phyloP scores from a whole-genome alignment of 768 basidiomycete genomes.

The Thelephora ganbajun region DNA sequence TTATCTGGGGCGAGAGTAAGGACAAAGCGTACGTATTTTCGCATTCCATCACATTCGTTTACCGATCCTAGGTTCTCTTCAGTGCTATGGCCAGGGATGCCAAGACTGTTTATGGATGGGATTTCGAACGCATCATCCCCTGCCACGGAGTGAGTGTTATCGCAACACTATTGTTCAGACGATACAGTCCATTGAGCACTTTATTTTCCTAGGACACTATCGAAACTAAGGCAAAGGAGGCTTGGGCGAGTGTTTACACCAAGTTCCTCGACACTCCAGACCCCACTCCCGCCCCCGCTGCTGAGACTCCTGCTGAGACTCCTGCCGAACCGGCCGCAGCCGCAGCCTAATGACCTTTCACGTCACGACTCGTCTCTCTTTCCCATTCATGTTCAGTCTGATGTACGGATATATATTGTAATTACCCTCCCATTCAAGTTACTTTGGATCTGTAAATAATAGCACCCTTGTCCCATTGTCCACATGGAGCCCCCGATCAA shows the following conservation, averaged over 20 bases:
- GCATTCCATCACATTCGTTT: not conserved
- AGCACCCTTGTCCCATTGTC: too few relatives aligned
- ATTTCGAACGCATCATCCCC: constrained; percentile 52
- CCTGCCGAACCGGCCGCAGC: too few relatives aligned
- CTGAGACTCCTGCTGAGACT: too few relatives aligned
- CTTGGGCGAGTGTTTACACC: constrained; percentile 21
- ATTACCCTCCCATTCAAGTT: too few relatives aligned
- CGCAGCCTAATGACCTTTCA: constrained; percentile 2
- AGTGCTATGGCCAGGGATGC: constrained; percentile 41
- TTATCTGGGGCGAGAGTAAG: constrained; percentile 9
- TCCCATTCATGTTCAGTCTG: too few relatives aligned
- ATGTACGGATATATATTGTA: too few relatives aligned
- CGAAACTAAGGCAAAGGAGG: constrained; percentile 30
- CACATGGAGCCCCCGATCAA: too few relatives aligned
- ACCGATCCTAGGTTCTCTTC: not conserved
- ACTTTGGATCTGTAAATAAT: too few relatives aligned
- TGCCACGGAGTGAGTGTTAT: constrained; percentile 38
- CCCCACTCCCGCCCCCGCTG: too few relatives aligned
- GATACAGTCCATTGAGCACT: too few relatives aligned
- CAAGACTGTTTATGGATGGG: constrained; percentile 49
- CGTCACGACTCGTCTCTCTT: constrained; percentile 1
- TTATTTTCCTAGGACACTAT: constrained; percentile 33
- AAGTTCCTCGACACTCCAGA: constrained; percentile 9
- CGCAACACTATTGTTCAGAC: too few relatives aligned
- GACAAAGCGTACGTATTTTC: constrained; percentile 5